Percentiles rank a stretch among this genome's conserved stretches.
Evolutionary conservation across 768 basidiomycete genomes (phyloP).

Genomic region (Boletus sensibilis): DNA sequence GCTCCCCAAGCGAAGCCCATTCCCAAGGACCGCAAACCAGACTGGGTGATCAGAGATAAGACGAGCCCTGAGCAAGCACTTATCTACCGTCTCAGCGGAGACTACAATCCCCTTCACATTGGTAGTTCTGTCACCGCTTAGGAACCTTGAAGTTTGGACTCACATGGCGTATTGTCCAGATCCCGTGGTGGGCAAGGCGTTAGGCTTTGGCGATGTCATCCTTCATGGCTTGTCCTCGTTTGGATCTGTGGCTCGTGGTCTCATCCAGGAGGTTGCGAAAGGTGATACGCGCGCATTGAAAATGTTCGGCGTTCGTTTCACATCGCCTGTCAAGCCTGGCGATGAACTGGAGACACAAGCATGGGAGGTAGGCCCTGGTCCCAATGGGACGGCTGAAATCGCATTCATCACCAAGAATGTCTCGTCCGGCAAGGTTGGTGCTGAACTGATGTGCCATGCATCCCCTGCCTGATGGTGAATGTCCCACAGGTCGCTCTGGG

Average conservation of each 20-base stretch:
- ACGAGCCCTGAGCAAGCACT: conserved; percentile 67
- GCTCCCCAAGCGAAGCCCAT: conserved; percentile 60
- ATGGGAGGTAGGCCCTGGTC: conserved; percentile 74
- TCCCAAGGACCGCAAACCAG: conserved; percentile 59
- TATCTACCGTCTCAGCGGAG: conserved; percentile 71
- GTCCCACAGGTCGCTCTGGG: conserved; percentile 49
- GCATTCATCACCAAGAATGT: conserved; percentile 62
- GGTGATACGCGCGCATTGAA: conserved; percentile 61
- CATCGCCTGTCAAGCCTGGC: conserved; percentile 80
- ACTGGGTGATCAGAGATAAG: conserved; percentile 60
- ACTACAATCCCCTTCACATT: conserved; percentile 78
- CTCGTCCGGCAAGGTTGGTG: conserved; percentile 54
- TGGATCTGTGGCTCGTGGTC: conserved; percentile 77
- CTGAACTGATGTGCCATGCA: neutral
- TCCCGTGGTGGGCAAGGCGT: conserved; percentile 64
- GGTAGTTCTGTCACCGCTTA: conserved; percentile 38
- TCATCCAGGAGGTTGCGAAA: conserved; percentile 62
- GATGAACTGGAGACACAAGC: conserved; percentile 74
- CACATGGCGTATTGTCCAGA: conserved; percentile 40
- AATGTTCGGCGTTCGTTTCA: conserved; percentile 74
- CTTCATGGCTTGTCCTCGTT: conserved; percentile 82
- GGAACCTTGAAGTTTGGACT: neutral
- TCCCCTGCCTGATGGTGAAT: conserved; percentile 1
- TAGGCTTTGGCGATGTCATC: conserved; percentile 83
- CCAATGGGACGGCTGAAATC: conserved; percentile 56